Conservation (phyloP, 140 eudicot genomes). For the Senecio squalidus region DNA sequence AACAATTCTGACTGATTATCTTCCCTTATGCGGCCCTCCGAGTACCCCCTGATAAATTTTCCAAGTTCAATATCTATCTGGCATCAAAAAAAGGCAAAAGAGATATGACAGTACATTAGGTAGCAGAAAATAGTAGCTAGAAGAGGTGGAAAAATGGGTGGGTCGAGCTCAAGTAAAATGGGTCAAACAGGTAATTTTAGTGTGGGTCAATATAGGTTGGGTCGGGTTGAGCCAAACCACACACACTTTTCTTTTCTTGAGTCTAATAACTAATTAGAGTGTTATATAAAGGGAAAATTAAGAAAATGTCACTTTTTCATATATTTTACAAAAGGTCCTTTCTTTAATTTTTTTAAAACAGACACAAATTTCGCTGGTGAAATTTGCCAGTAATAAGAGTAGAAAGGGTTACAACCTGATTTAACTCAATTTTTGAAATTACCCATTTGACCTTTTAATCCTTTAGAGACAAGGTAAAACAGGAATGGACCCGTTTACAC, state of each 20-base stretch:
- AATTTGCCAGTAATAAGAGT: too few relatives aligned
- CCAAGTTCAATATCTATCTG: constrained; percentile 81
- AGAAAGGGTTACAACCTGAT: too few relatives aligned
- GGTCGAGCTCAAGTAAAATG: neutral
- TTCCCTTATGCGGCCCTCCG: constrained; percentile 69
- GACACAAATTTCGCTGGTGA: too few relatives aligned
- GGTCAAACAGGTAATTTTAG: neutral
- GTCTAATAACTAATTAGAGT: neutral
- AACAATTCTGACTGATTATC: constrained; percentile 64
- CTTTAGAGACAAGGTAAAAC: neutral
- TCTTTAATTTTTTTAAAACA: too few relatives aligned
- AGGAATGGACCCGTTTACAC: neutral
- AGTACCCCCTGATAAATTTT: constrained; percentile 83
- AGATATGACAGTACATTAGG: constrained; percentile 13
- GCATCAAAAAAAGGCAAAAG: constrained; percentile 25
- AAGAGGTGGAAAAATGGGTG: neutral
- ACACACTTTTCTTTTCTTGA: neutral
- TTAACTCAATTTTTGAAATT: neutral
- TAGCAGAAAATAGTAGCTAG: constrained; percentile 9
- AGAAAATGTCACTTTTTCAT: too few relatives aligned
- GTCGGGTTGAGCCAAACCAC: neutral
- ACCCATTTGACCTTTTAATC: neutral
- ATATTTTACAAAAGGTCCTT: too few relatives aligned
- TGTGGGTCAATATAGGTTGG: neutral
- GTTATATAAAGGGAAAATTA: too few relatives aligned